Base-by-base conservation (phyloP, 331 rosid species). In the Rhamnella rubrinervis region DNA sequence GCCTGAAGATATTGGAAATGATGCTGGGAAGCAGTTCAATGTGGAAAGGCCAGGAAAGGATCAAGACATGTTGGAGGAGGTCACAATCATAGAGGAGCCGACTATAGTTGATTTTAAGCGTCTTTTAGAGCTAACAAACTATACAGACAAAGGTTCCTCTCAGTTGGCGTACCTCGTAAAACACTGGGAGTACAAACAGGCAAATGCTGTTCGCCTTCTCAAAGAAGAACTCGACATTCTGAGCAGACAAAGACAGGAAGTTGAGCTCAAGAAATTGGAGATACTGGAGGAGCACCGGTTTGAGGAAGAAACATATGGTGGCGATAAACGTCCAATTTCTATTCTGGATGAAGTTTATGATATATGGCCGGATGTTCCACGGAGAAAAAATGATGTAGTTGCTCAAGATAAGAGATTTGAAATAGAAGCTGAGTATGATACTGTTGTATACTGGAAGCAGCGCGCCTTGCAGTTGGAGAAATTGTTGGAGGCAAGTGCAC, bases 101-200 rank as follows among this genome's bases (percentile, higher is more conserved):
- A 80, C 89, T 8, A 86, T 86, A 60, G 96, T 92, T 5, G 97
- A 95, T 84, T 89, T 95, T 66, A 83, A 89, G 81, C 84, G 96
- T 21, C 88, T 95, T n/a, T 67, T 87, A 76, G 97, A 95, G 85
- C 88, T 95, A 19, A 89, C 97, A 8, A 80, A 85, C 74, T 89
- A 86, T 50, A 87, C 96, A 3, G 97, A 95, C 8, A 87, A 81
- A 74, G 99, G 99, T 64, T 86, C 97, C 35, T 89, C 96, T 52
- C 99, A 95, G 75, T 55, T 95, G 44, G 86, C 93, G 0, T 80
- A 81, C 72, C 95, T 95, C 21, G 85, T 90, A 73, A 78, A 95
- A 68, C 85, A 87, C 71, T 91, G 96, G 99, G 96, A 91, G 76
- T 89, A 91, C 58, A 89, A 86, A 85, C 97, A 95, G 64, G 96